Evolutionary conservation across 192 early-diverging fungal genomes (phyloP).

Genomic region (Linnemannia schmuckeri): DNA sequence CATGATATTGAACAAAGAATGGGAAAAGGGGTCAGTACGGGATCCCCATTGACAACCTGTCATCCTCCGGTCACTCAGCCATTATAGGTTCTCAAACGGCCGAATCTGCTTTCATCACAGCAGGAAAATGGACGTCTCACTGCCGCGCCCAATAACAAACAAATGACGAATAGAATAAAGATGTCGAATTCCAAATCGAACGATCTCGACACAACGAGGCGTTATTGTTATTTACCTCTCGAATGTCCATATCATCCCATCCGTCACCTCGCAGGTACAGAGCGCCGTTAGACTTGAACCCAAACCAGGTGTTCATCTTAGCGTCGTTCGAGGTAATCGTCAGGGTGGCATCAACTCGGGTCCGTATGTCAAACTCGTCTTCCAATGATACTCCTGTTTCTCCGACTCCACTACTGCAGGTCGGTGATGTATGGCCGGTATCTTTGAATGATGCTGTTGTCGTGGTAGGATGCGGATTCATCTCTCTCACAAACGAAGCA

Average conservation of each 20-base stretch:
- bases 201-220: not conserved
- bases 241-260: conserved; percentile 52
- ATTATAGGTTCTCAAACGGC: not conserved
- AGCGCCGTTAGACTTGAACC: conserved; percentile 34
- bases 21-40: not conserved
- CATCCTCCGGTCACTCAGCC: too few relatives aligned
- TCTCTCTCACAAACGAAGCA: conserved; percentile 41
- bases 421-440: conserved; percentile 15
- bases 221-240: conserved; percentile 28
- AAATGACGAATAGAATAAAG: not conserved
- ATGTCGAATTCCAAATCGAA: not conserved
- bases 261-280: conserved; percentile 45
- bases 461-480: conserved; percentile 28
- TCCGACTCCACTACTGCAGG: not conserved
- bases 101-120: not conserved
- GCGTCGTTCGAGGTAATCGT: conserved; percentile 49
- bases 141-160: not conserved
- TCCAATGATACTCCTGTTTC: conserved; percentile 10
- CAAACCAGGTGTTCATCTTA: conserved; percentile 52
- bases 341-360: conserved; percentile 32
- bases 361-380: conserved; percentile 7
- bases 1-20: not conserved
- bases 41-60: not conserved
- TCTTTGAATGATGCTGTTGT: conserved; percentile 1
- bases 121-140: not conserved